These are phyloP conservation scores for Euphorbia peplus DNA, from an alignment of 345 rosid genomes.

Conservation along the genomic window DNA sequence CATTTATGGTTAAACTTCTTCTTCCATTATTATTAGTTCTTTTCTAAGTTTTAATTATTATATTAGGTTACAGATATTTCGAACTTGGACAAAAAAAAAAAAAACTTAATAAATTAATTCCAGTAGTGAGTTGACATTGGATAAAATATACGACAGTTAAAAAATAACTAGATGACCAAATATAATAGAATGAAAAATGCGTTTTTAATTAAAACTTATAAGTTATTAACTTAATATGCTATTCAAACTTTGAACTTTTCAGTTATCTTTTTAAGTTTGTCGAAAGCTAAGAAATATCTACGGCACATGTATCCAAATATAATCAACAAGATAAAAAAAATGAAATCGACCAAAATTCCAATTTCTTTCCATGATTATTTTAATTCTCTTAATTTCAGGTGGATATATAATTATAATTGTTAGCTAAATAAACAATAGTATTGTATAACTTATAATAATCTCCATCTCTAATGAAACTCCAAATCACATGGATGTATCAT, in stretches of 20 bases:
- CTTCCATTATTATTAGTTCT: too few species aligned
- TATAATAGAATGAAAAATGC: not conserved
- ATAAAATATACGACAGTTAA: not conserved
- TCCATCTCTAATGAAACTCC: conserved; percentile 9
- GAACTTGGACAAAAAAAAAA: too few species aligned
- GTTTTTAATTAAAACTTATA: not conserved
- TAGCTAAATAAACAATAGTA: not conserved
- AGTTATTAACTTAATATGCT: not conserved
- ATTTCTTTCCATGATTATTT: conserved; percentile 12
- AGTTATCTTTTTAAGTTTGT: not conserved
- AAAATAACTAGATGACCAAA: not conserved
- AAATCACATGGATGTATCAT: conserved; percentile 65
- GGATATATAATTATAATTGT: not conserved
- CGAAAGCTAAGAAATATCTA: conserved; percentile 14
- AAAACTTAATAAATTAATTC: conserved; percentile 13
- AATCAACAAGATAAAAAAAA: conserved; percentile 23
- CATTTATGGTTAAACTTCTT: too few species aligned
- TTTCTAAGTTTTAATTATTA: not conserved
- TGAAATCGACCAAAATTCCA: conserved; percentile 38
- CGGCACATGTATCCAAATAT: not conserved
- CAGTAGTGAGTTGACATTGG: conserved; percentile 27
- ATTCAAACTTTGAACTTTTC: not conserved
- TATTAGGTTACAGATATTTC: too few species aligned
- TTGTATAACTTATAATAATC: not conserved
- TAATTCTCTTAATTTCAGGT: not conserved